Evolutionary conservation across 2,329 filamentous ascomycete genomes (phyloP).

Genomic region (Pyricularia grisea): DNA sequence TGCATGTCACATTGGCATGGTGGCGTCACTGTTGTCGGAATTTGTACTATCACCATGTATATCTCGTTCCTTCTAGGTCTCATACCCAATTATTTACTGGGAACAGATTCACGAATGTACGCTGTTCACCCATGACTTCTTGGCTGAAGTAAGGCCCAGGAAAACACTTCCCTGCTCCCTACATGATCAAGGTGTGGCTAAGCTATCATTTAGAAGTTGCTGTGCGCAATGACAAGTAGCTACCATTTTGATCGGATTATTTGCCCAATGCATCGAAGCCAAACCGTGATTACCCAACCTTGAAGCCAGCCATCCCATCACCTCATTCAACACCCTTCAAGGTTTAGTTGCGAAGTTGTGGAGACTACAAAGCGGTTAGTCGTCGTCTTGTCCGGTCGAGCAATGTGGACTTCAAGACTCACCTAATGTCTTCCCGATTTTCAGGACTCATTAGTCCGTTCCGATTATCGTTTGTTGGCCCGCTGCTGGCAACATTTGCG

Average conservation of each 20-base stretch:
- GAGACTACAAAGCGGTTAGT: background rate
- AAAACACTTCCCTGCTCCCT: background rate
- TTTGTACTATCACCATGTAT: background rate
- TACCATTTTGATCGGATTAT: background rate
- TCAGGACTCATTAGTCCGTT: background rate
- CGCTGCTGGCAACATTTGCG: background rate
- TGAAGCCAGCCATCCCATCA: background rate
- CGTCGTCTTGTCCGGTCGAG: background rate
- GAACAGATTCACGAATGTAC: background rate
- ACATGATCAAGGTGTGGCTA: background rate
- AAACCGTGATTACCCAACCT: background rate
- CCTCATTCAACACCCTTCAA: background rate
- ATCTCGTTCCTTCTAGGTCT: background rate
- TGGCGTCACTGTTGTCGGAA: background rate
- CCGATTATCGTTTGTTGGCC: background rate
- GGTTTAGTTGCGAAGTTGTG: constrained; percentile 6
- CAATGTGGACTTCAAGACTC: background rate
- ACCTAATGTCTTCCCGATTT: constrained; percentile 9
- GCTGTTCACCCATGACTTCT: background rate
- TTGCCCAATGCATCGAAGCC: background rate
- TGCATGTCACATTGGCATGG: background rate
- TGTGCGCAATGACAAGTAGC: background rate
- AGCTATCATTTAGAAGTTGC: background rate
- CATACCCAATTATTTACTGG: background rate
- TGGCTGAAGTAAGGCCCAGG: background rate